Evolutionary conservation across 805 yeast species (phyloP).

Genomic region (Zygosaccharomyces bisporus): DNA sequence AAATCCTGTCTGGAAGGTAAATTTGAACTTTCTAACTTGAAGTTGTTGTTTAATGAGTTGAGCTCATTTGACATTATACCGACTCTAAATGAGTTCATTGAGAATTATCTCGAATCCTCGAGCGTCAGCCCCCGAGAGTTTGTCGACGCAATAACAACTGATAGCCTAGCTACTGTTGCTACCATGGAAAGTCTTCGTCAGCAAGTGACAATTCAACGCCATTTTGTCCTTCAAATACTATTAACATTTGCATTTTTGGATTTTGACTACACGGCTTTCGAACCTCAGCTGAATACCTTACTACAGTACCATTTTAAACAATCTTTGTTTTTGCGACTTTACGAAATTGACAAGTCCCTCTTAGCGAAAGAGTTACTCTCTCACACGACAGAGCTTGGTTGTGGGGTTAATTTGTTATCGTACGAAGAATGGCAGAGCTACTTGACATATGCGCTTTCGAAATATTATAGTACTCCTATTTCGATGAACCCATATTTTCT

Average conservation of each 20-base stretch:
- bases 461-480: conserved; percentile 16
- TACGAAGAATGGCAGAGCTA: conserved; percentile 25
- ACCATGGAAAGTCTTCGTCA: conserved; percentile 32
- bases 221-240: conserved; percentile 35
- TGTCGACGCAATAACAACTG: conserved; percentile 24
- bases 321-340: conserved; percentile 25
- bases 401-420: conserved; percentile 27
- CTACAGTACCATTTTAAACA: conserved; percentile 29
- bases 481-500: conserved; percentile 21
- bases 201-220: conserved; percentile 29
- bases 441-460: conserved; percentile 15
- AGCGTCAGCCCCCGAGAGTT: conserved; percentile 13
- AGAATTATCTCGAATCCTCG: conserved; percentile 22
- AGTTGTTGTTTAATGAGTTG: conserved; percentile 40
- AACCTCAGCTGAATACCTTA: conserved; percentile 21
- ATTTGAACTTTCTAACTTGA: conserved; percentile 40
- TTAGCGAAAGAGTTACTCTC: conserved; percentile 22
- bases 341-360: conserved; percentile 23
- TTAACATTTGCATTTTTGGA: conserved; percentile 39
- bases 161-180: conserved; percentile 25
- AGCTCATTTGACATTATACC: conserved; percentile 39
- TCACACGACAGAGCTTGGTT: conserved; percentile 22
- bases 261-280: conserved; percentile 33
- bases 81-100: conserved; percentile 39
- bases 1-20: conserved; percentile 40